Percentiles rank a stretch among this genome's conserved stretches.
Conservation (phyloP, 2,329 filamentous ascomycete genomes). For the Nemania sp. region DNA sequence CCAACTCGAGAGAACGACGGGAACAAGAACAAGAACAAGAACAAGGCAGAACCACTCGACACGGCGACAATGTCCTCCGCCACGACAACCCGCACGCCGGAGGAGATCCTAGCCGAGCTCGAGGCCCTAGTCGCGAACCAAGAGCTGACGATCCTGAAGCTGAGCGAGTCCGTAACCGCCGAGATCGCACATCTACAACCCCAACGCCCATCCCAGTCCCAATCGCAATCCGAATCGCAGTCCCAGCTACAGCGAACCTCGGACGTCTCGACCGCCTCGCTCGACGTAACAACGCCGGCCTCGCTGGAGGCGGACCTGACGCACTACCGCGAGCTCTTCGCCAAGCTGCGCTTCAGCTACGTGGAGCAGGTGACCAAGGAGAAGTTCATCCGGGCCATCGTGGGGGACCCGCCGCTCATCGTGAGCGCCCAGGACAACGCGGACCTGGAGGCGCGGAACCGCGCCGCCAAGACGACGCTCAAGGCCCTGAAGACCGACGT, state of each 20-base stretch:
- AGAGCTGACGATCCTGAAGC: slow-evolving; percentile 74
- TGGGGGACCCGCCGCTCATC: slow-evolving; percentile 85
- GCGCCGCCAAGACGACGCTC: slow-evolving; percentile 73
- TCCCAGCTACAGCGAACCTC: slow-evolving; percentile 61
- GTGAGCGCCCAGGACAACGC: slow-evolving; percentile 82
- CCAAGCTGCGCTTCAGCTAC: slow-evolving; percentile 95
- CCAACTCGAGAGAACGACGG: too few species aligned
- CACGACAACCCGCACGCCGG: slow-evolving; percentile 40
- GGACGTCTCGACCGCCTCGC: slow-evolving; percentile 69
- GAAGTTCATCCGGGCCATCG: slow-evolving; percentile 91
- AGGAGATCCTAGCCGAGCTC: slow-evolving; percentile 54
- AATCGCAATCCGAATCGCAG: too few species aligned
- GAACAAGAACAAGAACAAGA: too few species aligned
- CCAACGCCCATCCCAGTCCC: slow-evolving; percentile 22
- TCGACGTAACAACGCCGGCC: slow-evolving; percentile 72
- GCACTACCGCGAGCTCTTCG: slow-evolving; percentile 94
- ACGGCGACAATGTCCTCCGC: too few species aligned
- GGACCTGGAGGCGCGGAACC: slow-evolving; percentile 70
- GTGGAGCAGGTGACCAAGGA: slow-evolving; percentile 99
- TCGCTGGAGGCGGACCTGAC: slow-evolving; percentile 80
- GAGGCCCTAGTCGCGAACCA: slow-evolving; percentile 59
- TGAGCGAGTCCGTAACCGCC: slow-evolving; percentile 74
- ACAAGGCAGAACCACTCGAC: too few species aligned
- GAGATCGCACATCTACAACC: slow-evolving; percentile 48
- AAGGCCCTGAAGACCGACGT: slow-evolving; percentile 83